These are phyloP conservation scores for Acacia acuminata DNA, from an alignment of 306 rosid genomes.

Conservation along the genomic window DNA sequence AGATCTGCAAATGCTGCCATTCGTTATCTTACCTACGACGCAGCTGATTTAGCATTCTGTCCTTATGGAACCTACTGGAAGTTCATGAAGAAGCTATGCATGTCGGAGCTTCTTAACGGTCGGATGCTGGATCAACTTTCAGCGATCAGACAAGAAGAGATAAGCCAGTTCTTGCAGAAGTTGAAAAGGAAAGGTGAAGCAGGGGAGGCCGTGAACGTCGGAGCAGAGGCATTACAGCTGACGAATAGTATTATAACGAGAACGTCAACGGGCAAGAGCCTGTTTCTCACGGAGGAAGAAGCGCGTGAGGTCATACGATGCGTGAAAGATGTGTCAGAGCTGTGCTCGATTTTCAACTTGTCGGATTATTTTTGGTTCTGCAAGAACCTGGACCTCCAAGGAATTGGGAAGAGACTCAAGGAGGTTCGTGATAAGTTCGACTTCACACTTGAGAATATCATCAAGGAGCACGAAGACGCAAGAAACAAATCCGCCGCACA, in stretches of 20 bases:
- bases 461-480: conserved; percentile 52
- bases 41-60: conserved; percentile 44
- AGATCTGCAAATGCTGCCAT: conserved; percentile 34
- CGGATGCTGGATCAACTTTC: conserved; percentile 44
- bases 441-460: conserved; percentile 41
- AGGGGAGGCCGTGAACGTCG: conserved; percentile 33
- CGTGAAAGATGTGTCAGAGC: conserved; percentile 34
- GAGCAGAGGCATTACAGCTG: conserved; percentile 43
- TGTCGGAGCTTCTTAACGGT: conserved; percentile 60
- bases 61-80: conserved; percentile 56
- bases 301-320: conserved; percentile 37
- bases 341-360: conserved; percentile 26
- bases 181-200: conserved; percentile 8
- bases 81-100: conserved; percentile 49
- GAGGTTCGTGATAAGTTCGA: conserved; percentile 47
- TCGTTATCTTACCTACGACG: conserved; percentile 49
- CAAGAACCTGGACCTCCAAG: conserved; percentile 53
- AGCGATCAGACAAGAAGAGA: conserved; percentile 53
- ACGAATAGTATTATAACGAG: conserved; percentile 40
- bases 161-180: conserved; percentile 1
- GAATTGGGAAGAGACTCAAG: conserved; percentile 49
- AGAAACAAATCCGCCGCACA: conserved; percentile 14
- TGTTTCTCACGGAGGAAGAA: conserved; percentile 33
- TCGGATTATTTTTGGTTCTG: conserved; percentile 54
- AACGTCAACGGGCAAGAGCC: conserved; percentile 52